Conservation (phyloP, 2,329 filamentous ascomycete species). For the Claviceps paspali region DNA sequence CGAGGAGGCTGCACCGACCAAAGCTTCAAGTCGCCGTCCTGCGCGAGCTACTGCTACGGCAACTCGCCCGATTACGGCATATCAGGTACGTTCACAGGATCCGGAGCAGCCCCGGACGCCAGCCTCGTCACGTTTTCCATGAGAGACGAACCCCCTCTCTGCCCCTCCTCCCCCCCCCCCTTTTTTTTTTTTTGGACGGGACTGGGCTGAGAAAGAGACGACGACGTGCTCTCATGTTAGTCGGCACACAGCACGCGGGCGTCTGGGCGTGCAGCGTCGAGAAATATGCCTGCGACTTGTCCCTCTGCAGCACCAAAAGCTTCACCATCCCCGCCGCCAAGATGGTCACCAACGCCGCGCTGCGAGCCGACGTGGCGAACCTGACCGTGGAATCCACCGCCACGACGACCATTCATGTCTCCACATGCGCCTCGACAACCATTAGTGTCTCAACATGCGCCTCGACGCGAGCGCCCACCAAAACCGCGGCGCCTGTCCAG, state of each 20-base stretch:
- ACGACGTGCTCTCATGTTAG: not conserved
- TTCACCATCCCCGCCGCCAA: not conserved
- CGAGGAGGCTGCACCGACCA: not conserved
- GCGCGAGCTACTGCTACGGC: conserved; percentile 1
- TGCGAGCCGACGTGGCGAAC: not conserved
- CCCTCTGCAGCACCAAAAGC: not conserved
- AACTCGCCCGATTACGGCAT: not conserved
- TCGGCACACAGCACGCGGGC: not conserved
- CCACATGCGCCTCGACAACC: not conserved
- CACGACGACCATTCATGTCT: not conserved
- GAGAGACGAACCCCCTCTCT: too few species aligned
- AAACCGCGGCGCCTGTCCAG: too few species aligned
- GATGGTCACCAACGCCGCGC: not conserved
- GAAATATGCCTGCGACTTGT: not conserved
- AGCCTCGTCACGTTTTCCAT: too few species aligned
- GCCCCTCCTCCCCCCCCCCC: not conserved
- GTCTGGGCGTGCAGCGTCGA: not conserved
- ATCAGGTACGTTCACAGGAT: not conserved
- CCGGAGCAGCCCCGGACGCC: too few species aligned
- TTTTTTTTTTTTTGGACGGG: not conserved
- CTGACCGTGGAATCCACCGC: not conserved
- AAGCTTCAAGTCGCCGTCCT: not conserved
- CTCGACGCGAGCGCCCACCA: too few species aligned
- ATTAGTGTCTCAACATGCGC: too few species aligned
- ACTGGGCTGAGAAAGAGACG: too few species aligned